These are phyloP conservation scores for Bruguiera sexangula DNA, from an alignment of 345 rosid genomes.

Conservation along the genomic window DNA sequence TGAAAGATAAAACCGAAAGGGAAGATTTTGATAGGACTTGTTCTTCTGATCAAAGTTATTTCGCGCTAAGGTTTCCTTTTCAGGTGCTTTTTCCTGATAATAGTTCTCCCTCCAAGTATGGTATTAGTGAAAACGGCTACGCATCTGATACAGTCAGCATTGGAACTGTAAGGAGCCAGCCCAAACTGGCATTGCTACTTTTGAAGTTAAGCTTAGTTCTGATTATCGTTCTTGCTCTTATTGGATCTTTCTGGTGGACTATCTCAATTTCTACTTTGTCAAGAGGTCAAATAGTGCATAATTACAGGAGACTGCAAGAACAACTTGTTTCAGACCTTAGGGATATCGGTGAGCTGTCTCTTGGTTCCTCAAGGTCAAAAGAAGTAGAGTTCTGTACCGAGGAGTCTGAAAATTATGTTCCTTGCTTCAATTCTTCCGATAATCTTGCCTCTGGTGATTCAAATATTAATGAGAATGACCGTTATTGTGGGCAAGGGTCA, in stretches of 20 bases:
- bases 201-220: constrained; percentile 70
- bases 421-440: constrained; percentile 77
- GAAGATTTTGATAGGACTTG: constrained; percentile 56
- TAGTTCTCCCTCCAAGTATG: constrained; percentile 58
- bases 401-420: constrained; percentile 71
- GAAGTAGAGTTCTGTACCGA: constrained; percentile 70
- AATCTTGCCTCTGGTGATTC: constrained; percentile 50
- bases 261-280: constrained; percentile 65
- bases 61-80: constrained; percentile 57
- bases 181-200: constrained; percentile 48
- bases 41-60: constrained; percentile 46
- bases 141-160: constrained; percentile 45
- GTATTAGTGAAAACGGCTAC: constrained; percentile 53
- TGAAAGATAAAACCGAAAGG: constrained; percentile 72
- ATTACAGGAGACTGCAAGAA: constrained; percentile 82
- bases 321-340: constrained; percentile 81
- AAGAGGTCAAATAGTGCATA: constrained; percentile 68
- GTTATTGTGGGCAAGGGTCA: constrained; percentile 54
- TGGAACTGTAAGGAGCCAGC: constrained; percentile 57
- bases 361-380: constrained; percentile 64
- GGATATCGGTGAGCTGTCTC: constrained; percentile 89
- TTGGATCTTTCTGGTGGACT: constrained; percentile 95
- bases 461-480: constrained; percentile 56
- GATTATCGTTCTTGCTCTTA: constrained; percentile 60
- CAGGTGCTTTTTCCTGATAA: constrained; percentile 42